Conservation (phyloP, 1,284 basidiomycete species). For the Trichosporon sp. region DNA sequence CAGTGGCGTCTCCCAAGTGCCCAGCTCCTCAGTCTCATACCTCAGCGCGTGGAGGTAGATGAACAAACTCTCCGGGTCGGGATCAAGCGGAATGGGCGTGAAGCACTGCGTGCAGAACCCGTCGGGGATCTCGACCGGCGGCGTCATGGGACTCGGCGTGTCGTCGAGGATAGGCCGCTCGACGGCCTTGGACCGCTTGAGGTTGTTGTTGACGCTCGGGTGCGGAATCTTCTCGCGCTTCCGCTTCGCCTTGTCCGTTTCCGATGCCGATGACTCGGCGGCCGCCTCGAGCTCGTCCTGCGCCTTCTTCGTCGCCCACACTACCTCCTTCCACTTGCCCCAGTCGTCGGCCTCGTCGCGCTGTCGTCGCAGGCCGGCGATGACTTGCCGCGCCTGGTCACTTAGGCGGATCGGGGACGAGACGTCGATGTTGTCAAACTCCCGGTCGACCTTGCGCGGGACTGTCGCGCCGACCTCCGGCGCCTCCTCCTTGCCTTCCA, state of each 20-base stretch:
- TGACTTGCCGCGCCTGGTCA: slow-evolving; percentile 72
- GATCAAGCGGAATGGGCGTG: slow-evolving; percentile 82
- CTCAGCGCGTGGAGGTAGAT: slow-evolving; percentile 87
- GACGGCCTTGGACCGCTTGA: slow-evolving; percentile 12
- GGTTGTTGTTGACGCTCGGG: slow-evolving; percentile 14
- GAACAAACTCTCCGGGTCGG: slow-evolving; percentile 78
- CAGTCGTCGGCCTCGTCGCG: slow-evolving; percentile 92
- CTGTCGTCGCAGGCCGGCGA: slow-evolving; percentile 75
- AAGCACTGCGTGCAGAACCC: slow-evolving; percentile 74
- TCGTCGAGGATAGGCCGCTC: slow-evolving; percentile 24
- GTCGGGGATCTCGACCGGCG: slow-evolving; percentile 49
- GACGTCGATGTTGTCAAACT: slow-evolving; percentile 64
- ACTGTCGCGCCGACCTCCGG: slow-evolving; percentile 27
- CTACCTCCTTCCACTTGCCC: slow-evolving; percentile 54
- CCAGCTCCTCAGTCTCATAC: slow-evolving; percentile 57
- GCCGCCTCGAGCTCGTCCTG: slow-evolving; percentile 30
- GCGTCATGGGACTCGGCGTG: slow-evolving; percentile 23
- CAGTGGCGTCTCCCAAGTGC: slow-evolving; percentile 46
- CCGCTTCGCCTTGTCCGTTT: not conserved
- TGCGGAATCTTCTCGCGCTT: slow-evolving; percentile 14
- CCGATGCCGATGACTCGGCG: not conserved
- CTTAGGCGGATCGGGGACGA: slow-evolving; percentile 81
- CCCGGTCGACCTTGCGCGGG: slow-evolving; percentile 18
- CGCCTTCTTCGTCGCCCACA: slow-evolving; percentile 34
- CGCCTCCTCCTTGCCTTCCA: slow-evolving; percentile 27